Evolutionary conservation across 352 stramenopile species (phyloP).

Genomic region (Pythium insidiosum): DNA sequence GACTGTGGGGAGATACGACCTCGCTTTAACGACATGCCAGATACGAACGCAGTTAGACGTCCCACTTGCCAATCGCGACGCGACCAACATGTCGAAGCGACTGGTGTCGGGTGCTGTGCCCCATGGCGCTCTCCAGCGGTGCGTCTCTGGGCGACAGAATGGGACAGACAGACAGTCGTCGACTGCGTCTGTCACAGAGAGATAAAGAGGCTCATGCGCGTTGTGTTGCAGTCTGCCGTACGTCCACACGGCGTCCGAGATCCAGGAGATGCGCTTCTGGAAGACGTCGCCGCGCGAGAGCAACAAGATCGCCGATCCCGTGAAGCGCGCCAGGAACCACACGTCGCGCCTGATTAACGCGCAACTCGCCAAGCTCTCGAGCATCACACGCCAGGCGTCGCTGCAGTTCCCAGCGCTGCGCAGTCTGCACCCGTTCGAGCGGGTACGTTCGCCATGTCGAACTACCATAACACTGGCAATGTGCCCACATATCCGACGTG

Average conservation of each 20-base stretch:
- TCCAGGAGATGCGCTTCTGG: slow-evolving; percentile 87
- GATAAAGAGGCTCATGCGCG: not conserved
- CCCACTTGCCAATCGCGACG: too few species aligned
- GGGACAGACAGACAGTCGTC: not conserved
- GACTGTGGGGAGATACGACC: too few species aligned
- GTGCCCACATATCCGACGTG: not conserved
- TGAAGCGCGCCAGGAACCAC: slow-evolving; percentile 78
- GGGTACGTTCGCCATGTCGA: slow-evolving; percentile 34
- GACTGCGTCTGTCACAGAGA: slow-evolving; percentile 1
- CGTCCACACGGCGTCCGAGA: slow-evolving; percentile 71
- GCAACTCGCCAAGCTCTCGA: slow-evolving; percentile 65
- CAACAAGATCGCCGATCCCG: slow-evolving; percentile 67
- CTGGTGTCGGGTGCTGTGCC: slow-evolving; percentile 19
- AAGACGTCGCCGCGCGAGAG: slow-evolving; percentile 57
- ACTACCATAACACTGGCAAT: too few species aligned
- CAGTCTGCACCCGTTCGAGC: slow-evolving; percentile 75
- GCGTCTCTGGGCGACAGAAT: not conserved
- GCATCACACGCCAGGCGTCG: slow-evolving; percentile 60
- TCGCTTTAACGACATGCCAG: too few species aligned
- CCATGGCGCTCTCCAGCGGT: slow-evolving; percentile 68
- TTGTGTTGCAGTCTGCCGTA: slow-evolving; percentile 49
- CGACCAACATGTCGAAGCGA: slow-evolving; percentile 10
- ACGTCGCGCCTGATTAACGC: slow-evolving; percentile 77
- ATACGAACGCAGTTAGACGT: too few species aligned
- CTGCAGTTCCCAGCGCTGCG: slow-evolving; percentile 72